phyloP scores from a whole-genome alignment of 2,329 filamentous ascomycete genomes.

The Sphaerostilbella broomeana region DNA sequence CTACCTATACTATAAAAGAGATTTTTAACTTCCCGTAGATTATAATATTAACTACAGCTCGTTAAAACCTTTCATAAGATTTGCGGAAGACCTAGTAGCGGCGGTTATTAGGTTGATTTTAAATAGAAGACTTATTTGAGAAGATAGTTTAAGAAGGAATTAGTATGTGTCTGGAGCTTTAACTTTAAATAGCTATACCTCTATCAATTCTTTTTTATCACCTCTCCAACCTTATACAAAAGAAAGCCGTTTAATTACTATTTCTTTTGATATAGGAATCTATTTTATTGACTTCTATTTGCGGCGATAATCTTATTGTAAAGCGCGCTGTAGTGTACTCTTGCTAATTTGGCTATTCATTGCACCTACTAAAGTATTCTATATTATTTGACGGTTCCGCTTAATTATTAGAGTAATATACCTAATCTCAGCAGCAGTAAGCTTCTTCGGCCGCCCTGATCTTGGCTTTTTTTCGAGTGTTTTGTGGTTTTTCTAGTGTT shows the following conservation, averaged over 20 bases:
- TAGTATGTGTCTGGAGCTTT: background rate
- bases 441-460: background rate
- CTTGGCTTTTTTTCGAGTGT: background rate
- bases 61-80: background rate
- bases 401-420: background rate
- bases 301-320: background rate
- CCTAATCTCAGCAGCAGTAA: background rate
- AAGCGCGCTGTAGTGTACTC: background rate
- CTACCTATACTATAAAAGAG: background rate
- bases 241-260: background rate
- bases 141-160: background rate
- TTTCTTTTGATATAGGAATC: background rate
- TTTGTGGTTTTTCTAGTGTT: background rate
- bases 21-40: background rate
- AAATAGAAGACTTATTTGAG: background rate
- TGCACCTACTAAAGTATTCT: background rate
- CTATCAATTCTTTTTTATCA: constrained; percentile 1
- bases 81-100: background rate
- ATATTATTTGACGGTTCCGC: background rate
- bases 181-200: background rate
- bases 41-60: background rate
- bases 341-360: background rate
- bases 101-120: background rate
- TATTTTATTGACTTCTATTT: background rate
- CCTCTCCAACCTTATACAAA: background rate